These are phyloP conservation scores for Tephrocybe sp. DNA, from an alignment of 768 basidiomycete species.

Conservation along the genomic window DNA sequence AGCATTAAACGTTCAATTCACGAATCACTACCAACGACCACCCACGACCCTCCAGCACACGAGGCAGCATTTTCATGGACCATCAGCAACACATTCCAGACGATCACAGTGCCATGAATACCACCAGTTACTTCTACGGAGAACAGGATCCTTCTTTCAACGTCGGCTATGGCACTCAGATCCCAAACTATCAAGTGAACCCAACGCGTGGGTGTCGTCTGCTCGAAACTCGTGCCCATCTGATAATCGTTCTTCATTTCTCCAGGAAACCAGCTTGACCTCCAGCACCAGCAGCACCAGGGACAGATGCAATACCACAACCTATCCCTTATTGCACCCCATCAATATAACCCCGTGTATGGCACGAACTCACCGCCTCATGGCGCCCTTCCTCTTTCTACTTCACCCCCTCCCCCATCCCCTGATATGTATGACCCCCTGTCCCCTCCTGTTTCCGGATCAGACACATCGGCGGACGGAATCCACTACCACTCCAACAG, in stretches of 20 bases:
- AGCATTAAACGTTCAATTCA: conserved; percentile 28
- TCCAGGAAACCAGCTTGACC: conserved; percentile 55
- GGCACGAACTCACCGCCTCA: conserved; percentile 58
- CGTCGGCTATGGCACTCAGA: conserved; percentile 53
- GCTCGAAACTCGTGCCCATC: conserved; percentile 62
- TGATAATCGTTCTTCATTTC: conserved; percentile 58
- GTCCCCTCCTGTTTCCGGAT: conserved; percentile 85
- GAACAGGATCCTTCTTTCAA: conserved; percentile 57
- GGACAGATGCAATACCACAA: conserved; percentile 47
- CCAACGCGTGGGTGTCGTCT: conserved; percentile 68
- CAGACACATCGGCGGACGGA: conserved; percentile 86
- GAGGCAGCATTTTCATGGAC: conserved; percentile 36
- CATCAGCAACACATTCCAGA: conserved; percentile 44
- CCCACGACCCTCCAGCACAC: conserved; percentile 14
- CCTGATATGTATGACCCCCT: conserved; percentile 83
- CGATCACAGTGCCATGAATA: conserved; percentile 45
- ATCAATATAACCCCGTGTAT: conserved; percentile 69
- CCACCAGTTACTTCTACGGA: conserved; percentile 52
- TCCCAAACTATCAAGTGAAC: conserved; percentile 55
- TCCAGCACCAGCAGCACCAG: conserved; percentile 65
- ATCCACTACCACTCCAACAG: conserved; percentile 78
- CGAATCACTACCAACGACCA: conserved; percentile 25
- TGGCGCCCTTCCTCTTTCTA: conserved; percentile 63
- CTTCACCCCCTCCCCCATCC: conserved; percentile 75
- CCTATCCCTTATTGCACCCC: conserved; percentile 65